Evolutionary conservation across 139 green algal species (phyloP), one percentile per base, ranked within the genome.

Genomic region (Chlamydomonas sp.): DNA sequence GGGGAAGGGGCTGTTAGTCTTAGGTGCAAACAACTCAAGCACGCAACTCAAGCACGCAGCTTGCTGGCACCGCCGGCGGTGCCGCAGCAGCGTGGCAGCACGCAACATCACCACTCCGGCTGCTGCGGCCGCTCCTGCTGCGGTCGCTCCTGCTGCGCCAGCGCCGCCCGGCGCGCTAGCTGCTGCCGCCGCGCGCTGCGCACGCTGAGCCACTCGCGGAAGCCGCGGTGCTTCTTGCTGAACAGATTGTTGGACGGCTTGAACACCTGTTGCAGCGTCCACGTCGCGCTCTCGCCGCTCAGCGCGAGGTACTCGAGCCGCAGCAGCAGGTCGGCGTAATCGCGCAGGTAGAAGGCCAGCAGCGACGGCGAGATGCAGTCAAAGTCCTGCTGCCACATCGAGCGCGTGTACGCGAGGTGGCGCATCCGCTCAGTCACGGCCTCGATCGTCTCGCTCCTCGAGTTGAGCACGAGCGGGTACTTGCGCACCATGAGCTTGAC

Each of bases 281-380:
- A 72, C 5, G 13, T 60, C 4, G 34, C 5, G 22, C 63, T 57
- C 26, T 26, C 49, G 35, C 77, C 75, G 22, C 72, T 82, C 16
- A 77, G 30, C 2, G 76, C 73, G 38, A 87, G 63, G 59, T 78
- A 87, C 75, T 87, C 81, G 10, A 87, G 49, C 4, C 81, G 70
- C 38, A 76, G 49, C 50, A 81, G 58, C 36, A 73, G 48, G 43
- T 82, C 72, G 50, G 39, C 70, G n/a, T 34, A 49, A 65, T 87
- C 81, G 3, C 73, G 62, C 3, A 84, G 35, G 58, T 74, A 84
- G 70, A 74, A 83, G 28, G 77, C 81, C 16, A 87, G 60, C 60
- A 82, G 61, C 22, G 62, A 75, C 35, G 73, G 75, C 2, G 58
- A 74, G 1, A 87, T 79, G 33, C 1, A 3, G 3, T 74, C 67